Base-by-base conservation (phyloP, 2,329 filamentous ascomycete genomes). In the Calonectria hongkongensis region DNA sequence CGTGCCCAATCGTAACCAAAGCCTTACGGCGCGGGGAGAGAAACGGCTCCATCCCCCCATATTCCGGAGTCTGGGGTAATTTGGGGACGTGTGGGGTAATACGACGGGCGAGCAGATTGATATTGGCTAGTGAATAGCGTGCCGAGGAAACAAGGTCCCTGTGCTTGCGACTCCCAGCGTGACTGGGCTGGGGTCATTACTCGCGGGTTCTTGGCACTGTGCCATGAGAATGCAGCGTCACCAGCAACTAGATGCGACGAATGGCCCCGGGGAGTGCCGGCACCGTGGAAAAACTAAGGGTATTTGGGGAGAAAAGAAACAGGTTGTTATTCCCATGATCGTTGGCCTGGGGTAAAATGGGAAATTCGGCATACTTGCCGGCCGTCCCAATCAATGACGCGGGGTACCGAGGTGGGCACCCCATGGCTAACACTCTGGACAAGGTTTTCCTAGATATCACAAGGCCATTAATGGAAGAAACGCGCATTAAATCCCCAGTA, bases 21-120 rank as follows among this genome's bases (percentile, higher is more conserved):
- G 33, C 21, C 21, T 39, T 60, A 60, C 15, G 33, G 33, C 33
- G 33, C 33, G 33, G 33, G 10, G 33, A 36, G 33, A 36, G 10
- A 10, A 36, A 36, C 15, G 50, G 27, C 50, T 12, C 15, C 7
- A 6, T 16, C 18, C 30, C 50, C 50, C 27, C 50, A 54, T 54
- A 30, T 28, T 28, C 39, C 25, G 33, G 54, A 21, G 54, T 41
- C 54, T 60, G 54, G 54, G 54, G 54, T 60, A 60, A 60, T 39
- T 27, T 41, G 36, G 54, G 21, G 39, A 25, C 28, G 10, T 41
- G 54, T 39, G 54, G 54, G 54, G 54, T 41, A 60, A 21, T 15
- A 6, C 5, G 54, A 60, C 41, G 21, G 8, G 2, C 21, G 7
- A 13, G 13, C 8, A 1, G 15, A 27, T 18, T 60, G 5, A 60